Base-by-base conservation (phyloP, 139 green algal species). In the Coccomyxa sp. region DNA sequence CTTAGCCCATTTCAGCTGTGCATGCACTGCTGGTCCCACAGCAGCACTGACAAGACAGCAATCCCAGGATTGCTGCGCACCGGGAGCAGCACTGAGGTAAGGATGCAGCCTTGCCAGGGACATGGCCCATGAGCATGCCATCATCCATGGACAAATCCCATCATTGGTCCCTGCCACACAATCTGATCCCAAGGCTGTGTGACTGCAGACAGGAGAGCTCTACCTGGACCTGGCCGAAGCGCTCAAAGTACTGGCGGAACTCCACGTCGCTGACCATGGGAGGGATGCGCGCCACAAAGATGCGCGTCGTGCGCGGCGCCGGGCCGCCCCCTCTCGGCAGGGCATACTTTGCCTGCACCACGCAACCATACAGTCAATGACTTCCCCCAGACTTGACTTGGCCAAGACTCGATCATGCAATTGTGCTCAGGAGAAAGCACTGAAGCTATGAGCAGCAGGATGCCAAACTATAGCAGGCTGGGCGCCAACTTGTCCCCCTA, bases 211-310 rank as follows among this genome's bases (percentile, higher is more conserved):
- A 12, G 69, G 33, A 68, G 18, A 37, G 16, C 33, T 22, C 37
- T 18, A 76, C 72, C 78, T 94, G 87, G 72, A 96, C 86, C 37
- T 83, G 81, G 16, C 93, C 93, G 82, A 92, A 97, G 40, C 82
- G 83, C 82, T 96, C 92, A 84, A 96, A 97, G 84, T 97, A 94
- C n/a, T 79, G 58, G 7, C 91, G 75, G 79, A 97, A 96, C 80
- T 94, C 83, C 0, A 75, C 75, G 44, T 97, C 92, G 4, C 85
- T 89, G 0, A 97, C 93, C 0, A 85, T 86, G 6, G 88, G 82
- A 0, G 93, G 93, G 73, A 97, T 95, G 64, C 93, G 87, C 0
- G 93, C 93, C 0, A 97, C 91, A 88, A 97, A 97, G 82, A 97
- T 95, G 40, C 93, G 85, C 0, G 89, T 93, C 9, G 90, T 94